Base-by-base conservation (phyloP, 2,329 filamentous ascomycete genomes). In the Pseudogymnoascus sp. region DNA sequence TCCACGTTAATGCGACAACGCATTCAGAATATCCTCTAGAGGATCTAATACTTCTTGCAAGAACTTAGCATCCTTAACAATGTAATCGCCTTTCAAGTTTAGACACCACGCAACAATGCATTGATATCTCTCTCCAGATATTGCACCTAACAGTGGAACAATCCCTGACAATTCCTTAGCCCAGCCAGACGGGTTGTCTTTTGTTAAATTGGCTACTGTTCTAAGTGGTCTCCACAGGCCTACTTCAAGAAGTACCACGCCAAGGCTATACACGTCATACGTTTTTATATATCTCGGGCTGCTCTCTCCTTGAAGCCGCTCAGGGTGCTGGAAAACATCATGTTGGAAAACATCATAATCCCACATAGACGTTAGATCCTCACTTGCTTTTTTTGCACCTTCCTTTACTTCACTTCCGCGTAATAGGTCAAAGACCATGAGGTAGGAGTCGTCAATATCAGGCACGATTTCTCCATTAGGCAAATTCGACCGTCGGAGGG, bases 261-360 rank as follows among this genome's bases (percentile, higher is more conserved):
- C 62, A 34, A 63, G 62, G 25, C 62, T 63, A 36, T 63, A 63
- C 9, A 63, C n/a, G 18, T 63, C 62, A 37, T 61, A 63, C 23
- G 62, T 31, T 16, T 18, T 63, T n/a, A 28, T 60, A 42, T 60
- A 63, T 59, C 36, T 61, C 18, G 43, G 61, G 7, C 16, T 23
- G 42, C 36, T n/a, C 14, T 21, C 3, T 14, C 61, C 16, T 28
- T 36, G 61, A 6, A 40, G 38, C 18, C 49, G 6, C 5, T 60
- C 46, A 16, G 61, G 61, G 42, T 63, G 61, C 25, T 60, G 38
- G 49, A 56, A 63, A 25, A 63, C 31, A 18, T 31, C 46, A n/a
- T n/a, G n/a, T n/a, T n/a, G n/a, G n/a, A 21, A n/a, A n/a, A n/a
- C n/a, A n/a, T n/a, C n/a, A n/a, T n/a, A 31, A n/a, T 56, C 46